A percentile compares a stretch with the other conserved stretches of the same genome.
These are phyloP conservation scores for Phialophora chinensis DNA, from an alignment of 2,329 filamentous ascomycete genomes.

Conservation along the genomic window DNA sequence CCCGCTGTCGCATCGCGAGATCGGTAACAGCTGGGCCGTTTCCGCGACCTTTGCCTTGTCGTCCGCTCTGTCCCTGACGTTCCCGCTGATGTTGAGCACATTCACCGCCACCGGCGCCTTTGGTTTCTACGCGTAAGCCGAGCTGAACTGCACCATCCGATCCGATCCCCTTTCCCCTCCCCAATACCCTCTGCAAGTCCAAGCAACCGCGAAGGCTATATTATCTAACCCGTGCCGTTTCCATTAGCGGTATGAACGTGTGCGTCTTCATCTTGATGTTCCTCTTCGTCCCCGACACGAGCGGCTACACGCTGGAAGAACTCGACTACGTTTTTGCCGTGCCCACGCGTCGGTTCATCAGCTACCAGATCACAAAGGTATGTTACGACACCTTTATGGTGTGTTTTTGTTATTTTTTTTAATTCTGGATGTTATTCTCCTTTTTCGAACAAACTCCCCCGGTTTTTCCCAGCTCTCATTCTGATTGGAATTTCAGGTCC, in stretches of 20 bases:
- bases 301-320: constrained; percentile 59
- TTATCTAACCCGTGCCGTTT: neutral
- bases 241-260: constrained; percentile 50
- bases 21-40: constrained; percentile 52
- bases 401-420: neutral
- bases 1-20: constrained; percentile 57
- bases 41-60: constrained; percentile 56
- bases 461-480: too few relatives aligned
- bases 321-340: constrained; percentile 56
- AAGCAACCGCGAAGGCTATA: neutral
- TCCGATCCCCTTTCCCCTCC: too few relatives aligned
- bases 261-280: constrained; percentile 55
- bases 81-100: constrained; percentile 34
- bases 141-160: neutral
- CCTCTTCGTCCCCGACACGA: constrained; percentile 46
- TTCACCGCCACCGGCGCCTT: constrained; percentile 43
- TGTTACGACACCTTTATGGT: neutral
- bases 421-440: too few relatives aligned
- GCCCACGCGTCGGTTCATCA: constrained; percentile 8
- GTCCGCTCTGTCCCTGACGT: constrained; percentile 55
- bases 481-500: neutral
- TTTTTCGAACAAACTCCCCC: too few relatives aligned
- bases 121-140: constrained; percentile 48
- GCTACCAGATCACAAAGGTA: constrained; percentile 13
- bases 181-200: too few relatives aligned